A percentile compares a stretch with the other conserved stretches of the same genome.
These are phyloP conservation scores for Tricholoma sp. DNA, from an alignment of 768 basidiomycete species.

Conservation along the genomic window DNA sequence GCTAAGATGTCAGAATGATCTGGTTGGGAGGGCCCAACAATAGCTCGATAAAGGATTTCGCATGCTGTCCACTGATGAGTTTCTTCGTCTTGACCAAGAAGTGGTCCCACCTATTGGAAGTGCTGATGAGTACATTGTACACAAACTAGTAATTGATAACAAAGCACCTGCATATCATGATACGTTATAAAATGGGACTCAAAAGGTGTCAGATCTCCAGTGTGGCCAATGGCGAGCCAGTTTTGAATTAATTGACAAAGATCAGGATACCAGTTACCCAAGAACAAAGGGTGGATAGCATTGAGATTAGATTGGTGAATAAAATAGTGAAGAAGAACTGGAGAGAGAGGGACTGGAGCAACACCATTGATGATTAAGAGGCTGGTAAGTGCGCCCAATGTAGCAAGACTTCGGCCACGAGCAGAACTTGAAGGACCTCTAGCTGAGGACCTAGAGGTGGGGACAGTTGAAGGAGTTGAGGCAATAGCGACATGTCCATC, in stretches of 20 bases:
- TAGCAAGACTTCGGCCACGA: background rate
- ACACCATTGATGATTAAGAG: background rate
- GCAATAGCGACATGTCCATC: background rate
- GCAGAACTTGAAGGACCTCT: background rate
- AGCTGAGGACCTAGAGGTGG: background rate
- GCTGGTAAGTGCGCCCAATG: background rate
- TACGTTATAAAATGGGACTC: background rate
- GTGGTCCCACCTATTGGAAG: background rate
- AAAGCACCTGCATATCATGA: background rate
- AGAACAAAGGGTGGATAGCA: background rate
- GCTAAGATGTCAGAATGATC: background rate
- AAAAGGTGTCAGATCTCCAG: background rate
- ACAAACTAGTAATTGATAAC: background rate
- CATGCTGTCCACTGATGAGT: no score
- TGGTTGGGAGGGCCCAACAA: background rate
- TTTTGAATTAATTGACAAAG: background rate
- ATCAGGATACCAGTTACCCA: background rate
- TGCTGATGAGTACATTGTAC: background rate
- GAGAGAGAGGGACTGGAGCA: background rate
- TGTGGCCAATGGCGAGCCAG: slow-evolving; percentile 2
- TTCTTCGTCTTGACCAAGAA: background rate
- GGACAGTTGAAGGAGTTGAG: background rate
- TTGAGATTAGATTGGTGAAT: background rate
- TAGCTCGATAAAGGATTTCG: background rate
- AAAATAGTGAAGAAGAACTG: slow-evolving; percentile 1